Evolutionary conservation across 495 filamentous ascomycete species (phyloP).

Genomic region (Gamarada debralockiae): DNA sequence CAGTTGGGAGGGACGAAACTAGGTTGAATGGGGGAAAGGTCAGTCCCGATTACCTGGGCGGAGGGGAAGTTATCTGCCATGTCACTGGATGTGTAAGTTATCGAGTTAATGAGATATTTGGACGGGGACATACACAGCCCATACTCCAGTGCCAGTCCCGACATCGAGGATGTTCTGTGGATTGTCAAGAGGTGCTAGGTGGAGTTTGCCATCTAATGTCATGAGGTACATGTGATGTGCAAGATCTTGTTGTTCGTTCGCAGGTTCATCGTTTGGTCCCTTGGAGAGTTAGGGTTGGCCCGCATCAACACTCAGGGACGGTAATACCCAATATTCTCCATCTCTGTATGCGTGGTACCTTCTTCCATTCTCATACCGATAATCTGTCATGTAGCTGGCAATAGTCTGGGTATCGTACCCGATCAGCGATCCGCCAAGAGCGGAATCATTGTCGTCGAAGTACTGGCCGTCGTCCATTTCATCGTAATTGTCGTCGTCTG

Average conservation of each 20-base stretch:
- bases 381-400: background rate
- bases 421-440: background rate
- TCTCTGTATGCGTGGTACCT: background rate
- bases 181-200: background rate
- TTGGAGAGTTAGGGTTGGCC: too few species aligned
- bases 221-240: slow-evolving; percentile 1
- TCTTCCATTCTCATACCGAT: slow-evolving; percentile 1
- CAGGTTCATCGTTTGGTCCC: background rate
- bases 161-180: slow-evolving; percentile 57
- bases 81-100: slow-evolving; percentile 18
- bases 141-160: slow-evolving; percentile 56
- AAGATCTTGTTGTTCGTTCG: background rate
- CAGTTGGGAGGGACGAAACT: slow-evolving; percentile 37
- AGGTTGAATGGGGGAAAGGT: slow-evolving; percentile 45
- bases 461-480: background rate
- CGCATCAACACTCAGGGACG: too few species aligned
- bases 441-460: slow-evolving; percentile 6
- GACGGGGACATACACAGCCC: slow-evolving; percentile 31
- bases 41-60: slow-evolving; percentile 34
- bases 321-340: background rate
- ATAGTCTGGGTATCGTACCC: background rate
- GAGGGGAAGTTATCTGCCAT: slow-evolving; percentile 34
- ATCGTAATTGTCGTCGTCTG: too few species aligned
- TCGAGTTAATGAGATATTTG: background rate
- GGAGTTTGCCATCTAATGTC: background rate